Evolutionary conservation across 306 rosid genomes (phyloP).

Genomic region (Vicia sativa): DNA sequence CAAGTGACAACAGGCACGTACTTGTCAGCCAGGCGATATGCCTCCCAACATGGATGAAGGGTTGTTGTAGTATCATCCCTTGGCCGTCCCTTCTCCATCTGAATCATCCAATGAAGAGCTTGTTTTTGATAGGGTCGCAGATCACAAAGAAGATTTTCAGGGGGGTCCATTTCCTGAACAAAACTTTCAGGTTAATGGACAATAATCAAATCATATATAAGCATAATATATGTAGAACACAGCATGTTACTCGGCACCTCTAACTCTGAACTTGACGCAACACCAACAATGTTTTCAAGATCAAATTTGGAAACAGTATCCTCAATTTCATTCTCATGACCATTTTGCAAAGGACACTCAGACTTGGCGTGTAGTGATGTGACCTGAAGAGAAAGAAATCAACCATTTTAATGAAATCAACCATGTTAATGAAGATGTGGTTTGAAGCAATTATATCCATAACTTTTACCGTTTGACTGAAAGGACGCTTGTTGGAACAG

Average conservation of each 20-base stretch:
- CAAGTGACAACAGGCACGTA: conserved; percentile 39
- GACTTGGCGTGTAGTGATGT: conserved; percentile 45
- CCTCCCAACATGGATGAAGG: conserved; percentile 98
- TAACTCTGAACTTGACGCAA: conserved; percentile 75
- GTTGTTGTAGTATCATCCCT: conserved; percentile 70
- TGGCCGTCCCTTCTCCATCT: conserved; percentile 75
- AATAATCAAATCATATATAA: conserved; percentile 34
- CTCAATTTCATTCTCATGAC: conserved; percentile 57
- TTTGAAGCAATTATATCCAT: background rate
- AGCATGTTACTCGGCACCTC: conserved; percentile 60
- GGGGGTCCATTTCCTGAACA: conserved; percentile 89
- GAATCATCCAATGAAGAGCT: conserved; percentile 91
- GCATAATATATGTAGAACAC: conserved; percentile 30
- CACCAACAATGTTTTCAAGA: conserved; percentile 83
- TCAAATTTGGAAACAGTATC: conserved; percentile 72
- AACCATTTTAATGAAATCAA: conserved; percentile 31
- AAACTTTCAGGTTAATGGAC: conserved; percentile 35
- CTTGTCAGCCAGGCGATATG: conserved; percentile 81
- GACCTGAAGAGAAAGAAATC: conserved; percentile 51
- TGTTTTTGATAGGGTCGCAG: conserved; percentile 91
- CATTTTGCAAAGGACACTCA: conserved; percentile 62
- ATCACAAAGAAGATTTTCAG: conserved; percentile 72
- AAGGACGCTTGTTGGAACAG: conserved; percentile 74
- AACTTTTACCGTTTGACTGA: conserved; percentile 58
- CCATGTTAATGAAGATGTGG: conserved; percentile 17